phyloP scores from a whole-genome alignment of 2,329 filamentous ascomycete genomes.

The Corinectria fuckeliana region DNA sequence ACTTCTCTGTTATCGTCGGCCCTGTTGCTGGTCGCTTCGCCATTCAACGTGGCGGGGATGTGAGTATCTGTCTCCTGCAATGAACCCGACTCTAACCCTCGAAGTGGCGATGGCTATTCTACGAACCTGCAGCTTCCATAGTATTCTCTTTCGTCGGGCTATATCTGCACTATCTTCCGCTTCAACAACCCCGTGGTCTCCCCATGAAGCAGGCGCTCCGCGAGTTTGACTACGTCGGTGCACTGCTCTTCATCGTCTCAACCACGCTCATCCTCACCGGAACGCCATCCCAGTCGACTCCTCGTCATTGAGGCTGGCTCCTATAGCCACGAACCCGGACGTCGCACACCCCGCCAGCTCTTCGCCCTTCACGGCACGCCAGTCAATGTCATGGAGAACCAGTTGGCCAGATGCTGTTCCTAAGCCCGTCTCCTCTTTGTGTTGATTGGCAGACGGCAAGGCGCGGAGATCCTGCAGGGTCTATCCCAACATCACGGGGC shows the following conservation, averaged over 20 bases:
- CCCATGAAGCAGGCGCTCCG: constrained; percentile 43
- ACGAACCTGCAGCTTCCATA: constrained; percentile 49
- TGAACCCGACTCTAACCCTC: neutral
- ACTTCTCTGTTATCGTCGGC: constrained; percentile 53
- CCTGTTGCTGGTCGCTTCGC: constrained; percentile 53
- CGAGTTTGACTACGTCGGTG: constrained; percentile 49
- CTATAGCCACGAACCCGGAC: neutral
- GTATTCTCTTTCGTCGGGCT: constrained; percentile 53
- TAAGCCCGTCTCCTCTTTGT: neutral
- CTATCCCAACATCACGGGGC: constrained; percentile 7
- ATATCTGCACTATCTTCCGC: constrained; percentile 45
- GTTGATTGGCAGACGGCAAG: neutral
- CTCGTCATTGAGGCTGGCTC: neutral
- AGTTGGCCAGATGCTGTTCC: constrained; percentile 7
- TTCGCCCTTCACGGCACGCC: neutral
- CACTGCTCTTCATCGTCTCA: constrained; percentile 45
- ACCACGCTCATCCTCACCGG: constrained; percentile 47
- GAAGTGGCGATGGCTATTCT: constrained; percentile 54
- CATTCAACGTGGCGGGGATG: constrained; percentile 40
- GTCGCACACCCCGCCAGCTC: neutral
- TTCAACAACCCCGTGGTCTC: constrained; percentile 42
- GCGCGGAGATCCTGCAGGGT: neutral
- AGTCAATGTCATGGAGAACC: neutral
- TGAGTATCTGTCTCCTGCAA: neutral
- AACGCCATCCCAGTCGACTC: constrained; percentile 11